phyloP scores from a whole-genome alignment of 148 eudicot genomes.

The Tetragonia tetragonoides region DNA sequence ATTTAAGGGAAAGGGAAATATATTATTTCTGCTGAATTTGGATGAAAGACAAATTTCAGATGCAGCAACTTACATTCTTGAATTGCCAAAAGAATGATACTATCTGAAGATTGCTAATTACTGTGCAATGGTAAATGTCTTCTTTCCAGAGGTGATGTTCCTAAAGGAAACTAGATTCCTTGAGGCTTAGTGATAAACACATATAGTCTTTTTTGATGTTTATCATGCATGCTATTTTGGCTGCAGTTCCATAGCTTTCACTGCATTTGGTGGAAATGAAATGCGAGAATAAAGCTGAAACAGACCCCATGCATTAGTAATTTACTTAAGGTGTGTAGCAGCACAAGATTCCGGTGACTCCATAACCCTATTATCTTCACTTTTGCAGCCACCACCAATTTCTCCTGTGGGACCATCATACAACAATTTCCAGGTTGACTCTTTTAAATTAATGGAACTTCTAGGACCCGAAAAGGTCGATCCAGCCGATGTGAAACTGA shows the following conservation, averaged over 20 bases:
- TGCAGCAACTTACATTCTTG: not conserved
- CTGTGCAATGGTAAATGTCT: too few species aligned
- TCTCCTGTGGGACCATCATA: slow-evolving; percentile 58
- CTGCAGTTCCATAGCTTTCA: not conserved
- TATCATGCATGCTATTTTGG: not conserved
- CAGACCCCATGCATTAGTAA: not conserved
- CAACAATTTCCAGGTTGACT: slow-evolving; percentile 86
- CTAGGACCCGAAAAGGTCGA: slow-evolving; percentile 98
- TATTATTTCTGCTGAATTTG: not conserved
- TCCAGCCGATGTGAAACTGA: slow-evolving; percentile 82
- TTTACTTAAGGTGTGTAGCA: not conserved
- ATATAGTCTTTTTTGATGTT: not conserved
- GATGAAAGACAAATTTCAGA: not conserved
- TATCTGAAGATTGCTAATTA: not conserved
- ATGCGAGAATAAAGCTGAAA: not conserved
- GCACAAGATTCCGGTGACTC: not conserved
- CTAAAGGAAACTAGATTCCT: not conserved
- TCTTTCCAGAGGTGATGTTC: not conserved
- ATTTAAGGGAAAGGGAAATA: not conserved
- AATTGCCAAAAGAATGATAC: not conserved
- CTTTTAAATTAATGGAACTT: slow-evolving; percentile 94
- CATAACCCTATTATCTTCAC: slow-evolving; percentile 14
- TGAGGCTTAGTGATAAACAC: not conserved
- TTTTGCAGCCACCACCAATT: slow-evolving; percentile 56
- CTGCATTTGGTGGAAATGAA: not conserved